Evolutionary conservation across 257 asterid species (phyloP), one percentile per base, ranked within the genome.

Genomic region (Solanum etuberosum): DNA sequence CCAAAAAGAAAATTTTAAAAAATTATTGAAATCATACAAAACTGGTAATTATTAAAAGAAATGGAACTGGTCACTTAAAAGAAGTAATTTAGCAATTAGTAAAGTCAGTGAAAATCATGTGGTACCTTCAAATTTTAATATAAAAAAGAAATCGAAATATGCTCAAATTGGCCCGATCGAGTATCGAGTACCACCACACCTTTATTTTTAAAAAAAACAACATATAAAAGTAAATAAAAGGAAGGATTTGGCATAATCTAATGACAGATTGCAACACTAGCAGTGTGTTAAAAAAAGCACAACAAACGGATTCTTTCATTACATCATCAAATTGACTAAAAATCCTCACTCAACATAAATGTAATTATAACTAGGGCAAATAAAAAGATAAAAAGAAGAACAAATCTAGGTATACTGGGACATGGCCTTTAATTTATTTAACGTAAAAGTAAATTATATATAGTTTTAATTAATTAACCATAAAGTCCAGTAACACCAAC

Each of bases 401-500:
- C 10, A 6, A 46, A 51, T 51, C 59, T 40, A 76, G 35, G 35
- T 76, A 48, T 14, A 77, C 8, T 77, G 11, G 46, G 81, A 73
- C 29, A 73, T 73, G 82, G 21, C 32, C 32, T 35, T 73, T 32
- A 37, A 40, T 40, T 38, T 76, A 38, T 23, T 76, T 51, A 76
- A 76, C 14, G 21, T 7, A 40, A 31, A 31, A 51, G 43, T 31
- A 32, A 48, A 51, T 21, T 21, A 3, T 57, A 21, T 21, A n/a
- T 48, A 48, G 57, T 48, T 48, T 14, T 10, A 42, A 42, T 48
- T 13, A 42, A 25, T 42, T 78, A 78, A 43, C 3, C 67, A 78
- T 32, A 88, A 1, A 92, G 29, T 23, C 88, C 91, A 48, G 42
- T 34, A 1, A 86, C 87, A 57, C 95, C 93, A 25, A 93, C 84